These are phyloP conservation scores for Penicillium rolfsii DNA, from an alignment of 2,329 filamentous ascomycete genomes.

Conservation along the genomic window DNA sequence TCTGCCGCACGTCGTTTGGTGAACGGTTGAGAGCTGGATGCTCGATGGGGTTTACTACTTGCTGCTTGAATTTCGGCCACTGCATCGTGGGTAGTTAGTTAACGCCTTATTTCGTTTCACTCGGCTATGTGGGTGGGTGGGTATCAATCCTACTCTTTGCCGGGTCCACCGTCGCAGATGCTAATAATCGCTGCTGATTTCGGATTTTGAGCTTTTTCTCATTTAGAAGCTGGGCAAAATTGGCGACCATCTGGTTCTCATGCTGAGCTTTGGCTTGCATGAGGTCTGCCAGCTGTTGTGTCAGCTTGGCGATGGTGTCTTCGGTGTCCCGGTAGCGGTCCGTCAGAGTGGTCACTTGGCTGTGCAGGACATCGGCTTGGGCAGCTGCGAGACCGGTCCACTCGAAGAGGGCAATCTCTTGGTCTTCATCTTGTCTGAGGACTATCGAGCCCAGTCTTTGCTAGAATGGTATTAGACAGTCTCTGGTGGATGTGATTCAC, in stretches of 20 bases:
- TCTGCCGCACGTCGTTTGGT: slow-evolving; percentile 36
- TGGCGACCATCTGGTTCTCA: slow-evolving; percentile 60
- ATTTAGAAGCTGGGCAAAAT: slow-evolving; percentile 62
- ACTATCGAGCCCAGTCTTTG: slow-evolving; percentile 59
- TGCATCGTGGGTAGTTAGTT: slow-evolving; percentile 12
- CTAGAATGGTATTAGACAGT: slow-evolving; percentile 33
- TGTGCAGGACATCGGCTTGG: slow-evolving; percentile 47
- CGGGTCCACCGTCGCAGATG: slow-evolving; percentile 52
- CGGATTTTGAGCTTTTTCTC: slow-evolving; percentile 68
- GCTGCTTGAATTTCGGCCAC: slow-evolving; percentile 34
- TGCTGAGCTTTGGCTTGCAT: slow-evolving; percentile 59
- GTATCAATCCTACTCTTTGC: slow-evolving; percentile 36
- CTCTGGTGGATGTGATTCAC: background rate
- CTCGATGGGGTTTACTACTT: slow-evolving; percentile 17
- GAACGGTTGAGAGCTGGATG: slow-evolving; percentile 19
- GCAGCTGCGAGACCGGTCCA: slow-evolving; percentile 58
- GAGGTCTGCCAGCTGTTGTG: slow-evolving; percentile 61
- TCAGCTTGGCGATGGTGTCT: slow-evolving; percentile 55
- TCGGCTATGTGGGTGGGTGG: background rate
- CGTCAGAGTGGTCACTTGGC: slow-evolving; percentile 47
- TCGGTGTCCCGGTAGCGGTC: slow-evolving; percentile 50
- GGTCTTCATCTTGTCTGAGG: slow-evolving; percentile 56
- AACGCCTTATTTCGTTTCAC: background rate
- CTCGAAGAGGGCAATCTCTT: slow-evolving; percentile 60
- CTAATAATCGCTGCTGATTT: slow-evolving; percentile 62